Evolutionary conservation across 495 filamentous ascomycete species (phyloP).

Genomic region (Podospora anserina): DNA sequence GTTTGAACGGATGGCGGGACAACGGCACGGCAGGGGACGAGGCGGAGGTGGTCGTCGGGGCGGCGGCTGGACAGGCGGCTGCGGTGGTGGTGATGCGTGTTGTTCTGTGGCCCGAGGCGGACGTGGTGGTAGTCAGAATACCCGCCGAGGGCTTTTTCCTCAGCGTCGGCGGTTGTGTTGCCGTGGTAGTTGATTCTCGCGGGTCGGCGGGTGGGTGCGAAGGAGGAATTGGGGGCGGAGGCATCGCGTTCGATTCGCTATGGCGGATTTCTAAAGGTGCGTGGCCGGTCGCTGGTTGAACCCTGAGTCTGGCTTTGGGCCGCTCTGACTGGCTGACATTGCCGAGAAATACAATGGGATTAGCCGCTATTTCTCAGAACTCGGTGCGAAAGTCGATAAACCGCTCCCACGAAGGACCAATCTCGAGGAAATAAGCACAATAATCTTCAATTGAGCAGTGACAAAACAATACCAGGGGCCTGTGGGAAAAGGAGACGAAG

Average conservation of each 20-base stretch:
- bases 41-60: constrained; percentile 11
- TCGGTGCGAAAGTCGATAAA: background rate
- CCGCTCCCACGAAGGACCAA: constrained; percentile 4
- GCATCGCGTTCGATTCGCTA: constrained; percentile 15
- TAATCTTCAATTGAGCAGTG: background rate
- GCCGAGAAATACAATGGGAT: constrained; percentile 19
- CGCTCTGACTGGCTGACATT: constrained; percentile 31
- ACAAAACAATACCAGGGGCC: background rate
- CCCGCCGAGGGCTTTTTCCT: constrained; percentile 30
- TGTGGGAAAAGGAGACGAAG: background rate
- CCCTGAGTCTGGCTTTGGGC: constrained; percentile 30
- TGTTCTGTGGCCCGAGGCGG: constrained; percentile 25
- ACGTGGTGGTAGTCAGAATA: constrained; percentile 32
- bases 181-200: background rate
- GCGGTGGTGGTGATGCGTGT: constrained; percentile 33
- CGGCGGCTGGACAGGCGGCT: constrained; percentile 12
- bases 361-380: constrained; percentile 6
- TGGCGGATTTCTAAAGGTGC: constrained; percentile 6
- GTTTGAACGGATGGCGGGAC: constrained; percentile 31
- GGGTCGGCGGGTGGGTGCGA: constrained; percentile 2
- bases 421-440: constrained; percentile 3
- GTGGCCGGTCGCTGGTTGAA: constrained; percentile 18
- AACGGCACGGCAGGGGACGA: background rate
- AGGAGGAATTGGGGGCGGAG: constrained; percentile 10
- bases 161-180: constrained; percentile 9